Conservation (phyloP, 1,139 yeast genomes). For the Debaryomyces fabryi region DNA sequence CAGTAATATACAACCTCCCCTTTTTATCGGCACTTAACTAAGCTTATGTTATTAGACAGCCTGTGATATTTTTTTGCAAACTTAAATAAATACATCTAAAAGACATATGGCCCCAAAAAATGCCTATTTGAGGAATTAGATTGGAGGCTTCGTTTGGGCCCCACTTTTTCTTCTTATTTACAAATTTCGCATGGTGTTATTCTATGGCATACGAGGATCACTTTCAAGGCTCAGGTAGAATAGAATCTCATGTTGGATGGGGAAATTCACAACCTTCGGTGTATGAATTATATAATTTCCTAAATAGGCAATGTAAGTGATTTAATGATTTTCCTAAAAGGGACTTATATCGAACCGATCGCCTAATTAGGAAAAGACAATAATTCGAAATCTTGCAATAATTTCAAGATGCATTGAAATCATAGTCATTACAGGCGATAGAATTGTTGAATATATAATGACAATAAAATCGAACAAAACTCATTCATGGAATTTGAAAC, state of each 20-base stretch:
- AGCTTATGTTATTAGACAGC: background rate
- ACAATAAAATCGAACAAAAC: background rate
- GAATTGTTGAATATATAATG: background rate
- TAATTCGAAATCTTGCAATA: constrained; percentile 3
- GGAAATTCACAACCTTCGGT: background rate
- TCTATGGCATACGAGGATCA: background rate
- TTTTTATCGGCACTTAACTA: background rate
- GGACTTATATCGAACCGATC: constrained; percentile 4
- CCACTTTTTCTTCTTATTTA: constrained; percentile 1
- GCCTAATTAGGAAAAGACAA: constrained; percentile 26
- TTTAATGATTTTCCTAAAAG: constrained; percentile 6
- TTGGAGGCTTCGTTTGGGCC: background rate
- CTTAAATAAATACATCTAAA: background rate
- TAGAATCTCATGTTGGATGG: background rate
- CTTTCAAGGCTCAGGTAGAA: background rate
- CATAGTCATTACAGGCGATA: constrained; percentile 1
- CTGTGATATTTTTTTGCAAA: background rate
- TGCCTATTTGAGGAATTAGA: constrained; percentile 4
- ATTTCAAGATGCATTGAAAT: background rate
- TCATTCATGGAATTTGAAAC: background rate
- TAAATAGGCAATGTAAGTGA: constrained; percentile 21
- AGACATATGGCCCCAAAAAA: background rate
- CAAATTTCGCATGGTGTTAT: background rate
- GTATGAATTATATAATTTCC: constrained; percentile 14
- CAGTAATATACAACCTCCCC: background rate